Conservation (phyloP, 306 rosid species). For the Astragalus glycyphyllos region DNA sequence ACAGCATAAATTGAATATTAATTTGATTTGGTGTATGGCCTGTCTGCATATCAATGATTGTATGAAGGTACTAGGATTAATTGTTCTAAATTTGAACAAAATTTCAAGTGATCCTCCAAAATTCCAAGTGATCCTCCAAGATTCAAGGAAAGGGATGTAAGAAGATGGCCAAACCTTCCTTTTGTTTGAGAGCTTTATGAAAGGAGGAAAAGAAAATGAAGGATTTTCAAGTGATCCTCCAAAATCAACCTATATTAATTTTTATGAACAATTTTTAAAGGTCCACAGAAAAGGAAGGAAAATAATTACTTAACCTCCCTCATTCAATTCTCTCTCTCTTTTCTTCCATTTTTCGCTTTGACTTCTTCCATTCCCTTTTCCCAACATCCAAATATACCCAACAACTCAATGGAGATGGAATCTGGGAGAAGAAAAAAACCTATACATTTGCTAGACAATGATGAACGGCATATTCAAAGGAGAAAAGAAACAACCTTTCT, state of each 20-base stretch:
- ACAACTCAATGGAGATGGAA: constrained; percentile 30
- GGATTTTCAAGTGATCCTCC: constrained; percentile 20
- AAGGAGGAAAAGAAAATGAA: constrained; percentile 17
- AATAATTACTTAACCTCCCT: constrained; percentile 9
- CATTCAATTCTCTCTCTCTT: constrained; percentile 1
- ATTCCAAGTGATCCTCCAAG: too few species aligned
- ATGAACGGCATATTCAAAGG: constrained; percentile 13
- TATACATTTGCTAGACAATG: constrained; percentile 32
- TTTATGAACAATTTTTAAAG: constrained; percentile 2
- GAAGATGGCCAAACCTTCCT: constrained; percentile 5
- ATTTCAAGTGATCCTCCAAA: too few species aligned
- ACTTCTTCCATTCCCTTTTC: constrained; percentile 7
- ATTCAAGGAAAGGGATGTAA: neutral
- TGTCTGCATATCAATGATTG: constrained; percentile 28
- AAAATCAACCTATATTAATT: constrained; percentile 1
- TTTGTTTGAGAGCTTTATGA: neutral
- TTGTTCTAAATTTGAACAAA: constrained; percentile 8
- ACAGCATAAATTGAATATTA: constrained; percentile 9
- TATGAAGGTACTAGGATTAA: constrained; percentile 1
- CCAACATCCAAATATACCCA: constrained; percentile 20
- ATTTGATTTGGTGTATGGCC: neutral
- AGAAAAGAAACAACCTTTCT: constrained; percentile 65
- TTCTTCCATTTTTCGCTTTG: neutral
- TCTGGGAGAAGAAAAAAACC: constrained; percentile 8
- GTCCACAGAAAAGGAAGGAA: constrained; percentile 8